Percentiles rank a stretch among this genome's conserved stretches.
Evolutionary conservation across 768 basidiomycete species (phyloP).

Genomic region (Pulveroboletus sp.): DNA sequence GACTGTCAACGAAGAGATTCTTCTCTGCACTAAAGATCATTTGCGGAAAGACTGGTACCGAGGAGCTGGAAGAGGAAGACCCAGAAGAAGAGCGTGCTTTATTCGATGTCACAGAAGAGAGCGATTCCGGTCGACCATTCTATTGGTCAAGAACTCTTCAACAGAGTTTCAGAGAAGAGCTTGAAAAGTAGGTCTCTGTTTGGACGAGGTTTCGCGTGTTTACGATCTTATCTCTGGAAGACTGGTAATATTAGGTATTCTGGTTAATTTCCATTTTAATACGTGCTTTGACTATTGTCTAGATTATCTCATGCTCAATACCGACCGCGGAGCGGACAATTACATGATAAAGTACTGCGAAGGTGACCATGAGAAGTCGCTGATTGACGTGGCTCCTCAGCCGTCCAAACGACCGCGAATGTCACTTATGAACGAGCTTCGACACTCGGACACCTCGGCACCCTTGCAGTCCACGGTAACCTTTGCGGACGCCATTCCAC

Average conservation of each 20-base stretch:
- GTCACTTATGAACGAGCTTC: conserved; percentile 70
- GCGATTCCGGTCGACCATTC: conserved; percentile 56
- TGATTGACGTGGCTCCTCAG: conserved; percentile 76
- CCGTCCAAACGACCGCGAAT: conserved; percentile 61
- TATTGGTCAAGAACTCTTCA: conserved; percentile 80
- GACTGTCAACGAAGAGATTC: conserved; percentile 62
- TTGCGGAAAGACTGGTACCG: conserved; percentile 80
- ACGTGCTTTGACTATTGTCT: conserved; percentile 1
- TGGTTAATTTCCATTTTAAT: not conserved
- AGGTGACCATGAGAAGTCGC: conserved; percentile 69
- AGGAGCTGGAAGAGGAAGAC: conserved; percentile 68
- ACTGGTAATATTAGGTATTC: conserved; percentile 73
- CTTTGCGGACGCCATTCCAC: conserved; percentile 35
- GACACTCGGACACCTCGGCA: conserved; percentile 39
- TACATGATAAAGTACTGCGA: conserved; percentile 93
- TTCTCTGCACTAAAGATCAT: conserved; percentile 66
- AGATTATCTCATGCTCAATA: conserved; percentile 93
- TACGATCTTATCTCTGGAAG: conserved; percentile 33
- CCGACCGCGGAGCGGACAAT: conserved; percentile 81
- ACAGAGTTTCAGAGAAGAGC: conserved; percentile 77
- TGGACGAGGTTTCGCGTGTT: conserved; percentile 6
- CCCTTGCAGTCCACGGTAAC: conserved; percentile 38
- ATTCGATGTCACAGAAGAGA: conserved; percentile 60
- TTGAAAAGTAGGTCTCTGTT: conserved; percentile 65
- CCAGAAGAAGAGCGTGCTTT: conserved; percentile 69